Conservation (phyloP, 352 stramenopile genomes). For the Pythium diclinum region DNA sequence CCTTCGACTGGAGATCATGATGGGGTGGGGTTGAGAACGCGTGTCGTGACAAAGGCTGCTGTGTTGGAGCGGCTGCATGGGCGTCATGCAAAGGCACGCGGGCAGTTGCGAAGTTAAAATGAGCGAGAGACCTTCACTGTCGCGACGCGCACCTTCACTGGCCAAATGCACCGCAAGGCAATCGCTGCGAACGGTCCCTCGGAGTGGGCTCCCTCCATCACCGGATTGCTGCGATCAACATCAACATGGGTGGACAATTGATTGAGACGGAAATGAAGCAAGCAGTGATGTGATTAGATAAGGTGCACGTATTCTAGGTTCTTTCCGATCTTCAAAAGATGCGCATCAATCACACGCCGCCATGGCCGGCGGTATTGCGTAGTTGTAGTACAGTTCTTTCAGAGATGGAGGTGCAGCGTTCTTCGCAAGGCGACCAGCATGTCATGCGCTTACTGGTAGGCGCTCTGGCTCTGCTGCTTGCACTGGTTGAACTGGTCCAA, state of each 20-base stretch:
- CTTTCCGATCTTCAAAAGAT: background rate
- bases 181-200: background rate
- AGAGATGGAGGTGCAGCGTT: background rate
- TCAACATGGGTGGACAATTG: background rate
- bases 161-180: background rate
- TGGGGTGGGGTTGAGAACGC: conserved; percentile 2
- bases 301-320: background rate
- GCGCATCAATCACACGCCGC: background rate
- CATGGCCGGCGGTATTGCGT: too few relatives aligned
- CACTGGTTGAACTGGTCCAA: conserved; percentile 87
- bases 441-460: conserved; percentile 47
- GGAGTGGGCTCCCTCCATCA: too few relatives aligned
- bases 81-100: background rate
- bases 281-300: conserved; percentile 9
- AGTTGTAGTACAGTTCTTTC: background rate
- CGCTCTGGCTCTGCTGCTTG: conserved; percentile 54
- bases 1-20: background rate
- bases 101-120: background rate
- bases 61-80: background rate
- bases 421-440: background rate
- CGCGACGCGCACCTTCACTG: background rate
- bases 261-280: background rate
- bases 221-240: background rate
- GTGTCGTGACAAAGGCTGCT: conserved; percentile 19
- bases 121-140: conserved; percentile 2